Evolutionary conservation across 108 stramenopile genomes (phyloP).

Genomic region (Nitzschia putrida): DNA sequence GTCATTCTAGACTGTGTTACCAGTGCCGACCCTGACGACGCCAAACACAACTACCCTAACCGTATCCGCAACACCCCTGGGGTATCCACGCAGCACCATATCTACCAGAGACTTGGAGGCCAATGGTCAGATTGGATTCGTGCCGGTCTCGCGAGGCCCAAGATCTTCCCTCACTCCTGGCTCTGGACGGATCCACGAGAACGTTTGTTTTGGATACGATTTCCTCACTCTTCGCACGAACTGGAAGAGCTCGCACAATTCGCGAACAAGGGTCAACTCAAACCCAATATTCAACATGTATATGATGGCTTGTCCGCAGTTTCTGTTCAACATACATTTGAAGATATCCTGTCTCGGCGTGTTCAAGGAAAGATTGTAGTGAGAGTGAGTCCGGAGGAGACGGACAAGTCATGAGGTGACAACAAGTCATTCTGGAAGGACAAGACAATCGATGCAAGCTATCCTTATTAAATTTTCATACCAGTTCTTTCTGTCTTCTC

Average conservation of each 20-base stretch:
- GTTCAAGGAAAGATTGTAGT: constrained; percentile 44
- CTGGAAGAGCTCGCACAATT: constrained; percentile 25
- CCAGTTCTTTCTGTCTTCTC: no score
- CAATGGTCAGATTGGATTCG: constrained; percentile 41
- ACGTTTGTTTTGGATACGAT: constrained; percentile 50
- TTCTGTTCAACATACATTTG: constrained; percentile 28
- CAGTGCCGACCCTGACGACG: constrained; percentile 48
- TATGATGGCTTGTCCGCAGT: constrained; percentile 14
- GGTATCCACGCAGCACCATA: background rate
- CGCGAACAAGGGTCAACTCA: constrained; percentile 25
- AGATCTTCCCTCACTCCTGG: constrained; percentile 21
- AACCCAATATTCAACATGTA: constrained; percentile 1
- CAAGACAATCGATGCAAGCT: no score
- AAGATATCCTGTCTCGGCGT: constrained; percentile 27
- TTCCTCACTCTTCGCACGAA: constrained; percentile 32
- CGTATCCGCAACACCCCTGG: constrained; percentile 3
- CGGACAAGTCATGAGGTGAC: no score
- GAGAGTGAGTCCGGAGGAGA: background rate
- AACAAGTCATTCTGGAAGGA: no score
- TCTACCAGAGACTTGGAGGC: constrained; percentile 45
- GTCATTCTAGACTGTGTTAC: constrained; percentile 56
- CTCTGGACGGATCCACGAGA: constrained; percentile 26
- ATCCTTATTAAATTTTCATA: no score
- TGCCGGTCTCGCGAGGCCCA: constrained; percentile 38
- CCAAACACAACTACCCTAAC: constrained; percentile 17